phyloP scores from a whole-genome alignment of 805 yeast genomes.

The Candida tammaniensis region DNA sequence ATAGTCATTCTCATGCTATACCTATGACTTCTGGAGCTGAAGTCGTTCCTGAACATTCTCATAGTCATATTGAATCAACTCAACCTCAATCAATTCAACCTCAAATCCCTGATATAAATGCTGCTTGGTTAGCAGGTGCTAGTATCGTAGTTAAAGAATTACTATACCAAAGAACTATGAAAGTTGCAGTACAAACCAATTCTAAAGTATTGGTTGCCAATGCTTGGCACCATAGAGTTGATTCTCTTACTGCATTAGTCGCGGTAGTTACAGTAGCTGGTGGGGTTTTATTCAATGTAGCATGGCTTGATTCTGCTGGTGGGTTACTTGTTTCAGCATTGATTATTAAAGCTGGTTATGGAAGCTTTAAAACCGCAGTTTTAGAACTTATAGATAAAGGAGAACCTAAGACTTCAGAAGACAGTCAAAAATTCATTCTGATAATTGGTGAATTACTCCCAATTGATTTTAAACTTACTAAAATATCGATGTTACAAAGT shows the following conservation, averaged over 20 bases:
- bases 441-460: slow-evolving; percentile 31
- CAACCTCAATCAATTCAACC: slow-evolving; percentile 2
- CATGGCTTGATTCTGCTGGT: slow-evolving; percentile 90
- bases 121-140: slow-evolving; percentile 94
- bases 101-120: slow-evolving; percentile 63
- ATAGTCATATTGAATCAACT: slow-evolving; percentile 18
- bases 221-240: slow-evolving; percentile 99
- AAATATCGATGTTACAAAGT: slow-evolving; percentile 49
- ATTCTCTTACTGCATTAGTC: slow-evolving; percentile 85
- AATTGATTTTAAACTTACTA: slow-evolving; percentile 31
- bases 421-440: slow-evolving; percentile 42
- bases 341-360: slow-evolving; percentile 80
- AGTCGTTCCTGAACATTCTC: slow-evolving; percentile 19
- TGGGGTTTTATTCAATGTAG: slow-evolving; percentile 72
- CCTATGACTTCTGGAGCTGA: too few relatives aligned
- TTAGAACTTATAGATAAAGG: slow-evolving; percentile 79
- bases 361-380: slow-evolving; percentile 66
- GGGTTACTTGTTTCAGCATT: slow-evolving; percentile 82
- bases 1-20: slow-evolving; percentile 50
- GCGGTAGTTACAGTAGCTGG: slow-evolving; percentile 86
- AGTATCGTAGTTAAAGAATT: slow-evolving; percentile 87
- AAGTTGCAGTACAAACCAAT: slow-evolving; percentile 71
- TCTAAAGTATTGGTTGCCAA: slow-evolving; percentile 92
- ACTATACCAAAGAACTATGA: slow-evolving; percentile 78
- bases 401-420: slow-evolving; percentile 47